Evolutionary conservation across 495 filamentous ascomycete species (phyloP), one percentile per base, ranked within the genome.

Genomic region (Aspergillus avenaceus): DNA sequence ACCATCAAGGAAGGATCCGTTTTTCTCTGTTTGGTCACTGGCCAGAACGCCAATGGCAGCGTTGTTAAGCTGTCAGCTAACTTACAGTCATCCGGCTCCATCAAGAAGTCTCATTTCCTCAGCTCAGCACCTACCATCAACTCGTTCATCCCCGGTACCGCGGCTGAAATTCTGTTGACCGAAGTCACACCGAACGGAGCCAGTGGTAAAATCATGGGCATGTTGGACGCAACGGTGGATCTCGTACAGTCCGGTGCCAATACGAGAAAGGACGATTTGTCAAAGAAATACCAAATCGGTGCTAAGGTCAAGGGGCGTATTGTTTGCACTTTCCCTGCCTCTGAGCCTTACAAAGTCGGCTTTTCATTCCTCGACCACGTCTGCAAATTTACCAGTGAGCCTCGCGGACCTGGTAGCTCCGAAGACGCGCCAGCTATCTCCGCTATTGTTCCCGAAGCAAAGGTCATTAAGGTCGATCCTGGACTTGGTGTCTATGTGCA

Each of bases 131-230:
- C 90, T 16, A 93, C 88, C 2, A 85, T 98, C 61, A 84, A 88
- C 64, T 79, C 86, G n/a, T 95, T 91, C 67, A 75, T 96, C 8
- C 93, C 93, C 2, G 93, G 93, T 42, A 89, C 88, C 41, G 85
- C 87, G 14, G 89, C 93, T 26, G 89, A 97, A 53, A 77, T 96
- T 34, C 74, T 97, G 45, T 72, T 97, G 22, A 84, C 87, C 1
- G 88, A 95, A 21, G 76, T 88, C 24, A 66, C 73, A 4, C 32
- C 73, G 1, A 72, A 63, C 23, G 83, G 82, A n/a, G 63, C 86
- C 54, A 78, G 79, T 24, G 93, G 93, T 49, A 96, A 96, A 63
- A 78, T 97, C 24, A 95, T 97, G 86, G 93, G 93, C 7, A 79
- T 87, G 66, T 65, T 98, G 45, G 87, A 96, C 69, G 84, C 87